A percentile compares a stretch with the other conserved stretches of the same genome.
Evolutionary conservation across 306 rosid genomes (phyloP).

Genomic region (Cucurbita maxima): DNA sequence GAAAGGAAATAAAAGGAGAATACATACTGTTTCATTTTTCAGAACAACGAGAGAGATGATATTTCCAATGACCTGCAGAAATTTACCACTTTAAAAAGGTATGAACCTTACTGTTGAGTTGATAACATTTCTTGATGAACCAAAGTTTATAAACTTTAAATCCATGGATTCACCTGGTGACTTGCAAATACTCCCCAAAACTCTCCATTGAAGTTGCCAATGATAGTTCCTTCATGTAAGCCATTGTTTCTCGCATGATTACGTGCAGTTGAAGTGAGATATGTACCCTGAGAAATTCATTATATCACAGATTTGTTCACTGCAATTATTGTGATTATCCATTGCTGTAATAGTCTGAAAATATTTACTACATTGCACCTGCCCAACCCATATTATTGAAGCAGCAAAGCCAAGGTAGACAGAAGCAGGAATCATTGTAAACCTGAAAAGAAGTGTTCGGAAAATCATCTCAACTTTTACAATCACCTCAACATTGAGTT

Average conservation of each 20-base stretch:
- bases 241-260: slow-evolving; percentile 47
- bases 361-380: slow-evolving; percentile 37
- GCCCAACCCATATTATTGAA: slow-evolving; percentile 94
- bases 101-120: background rate
- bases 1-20: slow-evolving; percentile 11
- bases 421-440: slow-evolving; percentile 86
- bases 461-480: background rate
- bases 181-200: slow-evolving; percentile 75
- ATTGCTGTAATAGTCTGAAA: background rate
- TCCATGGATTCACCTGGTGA: slow-evolving; percentile 53
- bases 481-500: background rate
- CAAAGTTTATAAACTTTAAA: background rate
- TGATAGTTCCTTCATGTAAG: slow-evolving; percentile 66
- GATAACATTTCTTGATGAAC: background rate
- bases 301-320: slow-evolving; percentile 8
- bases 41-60: slow-evolving; percentile 62
- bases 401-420: slow-evolving; percentile 87
- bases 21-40: slow-evolving; percentile 45
- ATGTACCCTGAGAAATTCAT: slow-evolving; percentile 53
- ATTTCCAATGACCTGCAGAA: slow-evolving; percentile 75
- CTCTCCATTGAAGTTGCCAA: slow-evolving; percentile 87
- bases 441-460: slow-evolving; percentile 34
- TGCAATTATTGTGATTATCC: background rate
- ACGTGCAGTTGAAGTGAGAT: slow-evolving; percentile 77
- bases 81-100: background rate